These are phyloP conservation scores for Cladophialophora yegresii DNA, from an alignment of 2,329 filamentous ascomycete species.

Conservation along the genomic window DNA sequence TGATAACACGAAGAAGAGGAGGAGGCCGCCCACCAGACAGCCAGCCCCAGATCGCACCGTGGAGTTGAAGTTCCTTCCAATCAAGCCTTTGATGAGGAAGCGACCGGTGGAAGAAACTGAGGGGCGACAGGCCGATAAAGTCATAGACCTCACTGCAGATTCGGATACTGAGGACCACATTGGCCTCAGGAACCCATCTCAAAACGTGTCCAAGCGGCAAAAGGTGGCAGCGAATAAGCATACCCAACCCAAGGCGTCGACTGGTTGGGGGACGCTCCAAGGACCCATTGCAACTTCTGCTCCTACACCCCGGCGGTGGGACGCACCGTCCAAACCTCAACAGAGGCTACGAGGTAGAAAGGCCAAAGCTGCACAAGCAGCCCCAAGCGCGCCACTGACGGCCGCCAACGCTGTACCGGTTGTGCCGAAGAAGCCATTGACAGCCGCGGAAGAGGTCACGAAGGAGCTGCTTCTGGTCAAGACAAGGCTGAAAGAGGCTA, in stretches of 20 bases:
- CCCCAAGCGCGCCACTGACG: not conserved
- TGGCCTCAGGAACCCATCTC: not conserved
- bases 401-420: not conserved
- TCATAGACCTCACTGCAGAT: conserved; percentile 16
- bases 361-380: not conserved
- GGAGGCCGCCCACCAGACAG: conserved; percentile 12
- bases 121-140: conserved; percentile 14
- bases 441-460: conserved; percentile 11
- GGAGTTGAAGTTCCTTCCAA: conserved; percentile 21
- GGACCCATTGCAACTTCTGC: not conserved
- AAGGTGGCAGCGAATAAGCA: conserved; percentile 13
- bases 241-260: not conserved
- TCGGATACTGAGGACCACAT: conserved; percentile 1
- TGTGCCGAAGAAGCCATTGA: not conserved
- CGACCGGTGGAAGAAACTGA: conserved; percentile 1
- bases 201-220: conserved; percentile 15
- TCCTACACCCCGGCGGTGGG: not conserved
- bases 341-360: not conserved
- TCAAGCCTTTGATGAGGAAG: conserved; percentile 24
- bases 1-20: conserved; percentile 32
- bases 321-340: not conserved
- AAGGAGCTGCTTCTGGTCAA: conserved; percentile 27
- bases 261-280: not conserved
- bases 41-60: conserved; percentile 3
- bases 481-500: conserved; percentile 20